A percentile compares a stretch with the other conserved stretches of the same genome.
These are phyloP conservation scores for Patellifolia procumbens DNA, from an alignment of 179 eudicot species.

Conservation along the genomic window DNA sequence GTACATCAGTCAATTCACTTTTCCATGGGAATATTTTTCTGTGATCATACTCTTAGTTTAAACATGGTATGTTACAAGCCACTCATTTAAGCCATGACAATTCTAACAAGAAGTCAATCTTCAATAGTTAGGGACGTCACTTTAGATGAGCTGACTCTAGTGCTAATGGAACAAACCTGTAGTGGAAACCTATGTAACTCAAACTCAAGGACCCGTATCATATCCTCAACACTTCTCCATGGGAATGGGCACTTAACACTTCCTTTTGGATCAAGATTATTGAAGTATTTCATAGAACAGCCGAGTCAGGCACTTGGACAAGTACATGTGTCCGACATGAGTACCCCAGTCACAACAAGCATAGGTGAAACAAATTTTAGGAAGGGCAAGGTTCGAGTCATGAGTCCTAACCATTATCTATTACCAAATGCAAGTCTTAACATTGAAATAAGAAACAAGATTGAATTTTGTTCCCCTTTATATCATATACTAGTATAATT, in stretches of 20 bases:
- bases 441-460: background rate
- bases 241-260: no score
- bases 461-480: no score
- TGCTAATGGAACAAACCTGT: background rate
- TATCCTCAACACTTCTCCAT: no score
- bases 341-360: no score
- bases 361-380: background rate
- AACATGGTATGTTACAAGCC: background rate
- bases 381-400: background rate
- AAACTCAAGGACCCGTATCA: no score
- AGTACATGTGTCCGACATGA: no score
- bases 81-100: background rate
- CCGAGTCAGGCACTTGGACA: no score
- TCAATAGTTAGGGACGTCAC: background rate
- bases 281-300: no score
- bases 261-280: no score
- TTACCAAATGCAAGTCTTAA: background rate
- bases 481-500: no score
- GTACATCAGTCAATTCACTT: background rate
- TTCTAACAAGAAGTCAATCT: background rate
- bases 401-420: background rate
- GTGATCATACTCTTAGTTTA: background rate
- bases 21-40: background rate
- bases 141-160: background rate
- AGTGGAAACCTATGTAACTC: background rate